Evolutionary conservation across 1,284 basidiomycete species (phyloP).

Genomic region (Cryptococcus jaspeensis): DNA sequence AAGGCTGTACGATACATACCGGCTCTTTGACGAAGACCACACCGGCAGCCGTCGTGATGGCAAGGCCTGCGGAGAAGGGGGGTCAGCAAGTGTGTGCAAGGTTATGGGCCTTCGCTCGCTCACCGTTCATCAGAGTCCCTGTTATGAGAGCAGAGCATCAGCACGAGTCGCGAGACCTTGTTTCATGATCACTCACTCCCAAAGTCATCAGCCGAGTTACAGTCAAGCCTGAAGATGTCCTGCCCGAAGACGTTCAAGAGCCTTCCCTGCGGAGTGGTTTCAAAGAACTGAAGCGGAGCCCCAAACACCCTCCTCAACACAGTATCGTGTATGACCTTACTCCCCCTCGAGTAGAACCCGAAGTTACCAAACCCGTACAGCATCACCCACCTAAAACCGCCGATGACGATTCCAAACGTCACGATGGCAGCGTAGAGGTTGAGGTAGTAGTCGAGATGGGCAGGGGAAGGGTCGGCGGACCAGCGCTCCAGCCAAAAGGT

Average conservation of each 20-base stretch:
- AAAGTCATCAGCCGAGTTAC: slow-evolving; percentile 57
- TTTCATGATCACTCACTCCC: slow-evolving; percentile 53
- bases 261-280: slow-evolving; percentile 73
- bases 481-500: slow-evolving; percentile 37
- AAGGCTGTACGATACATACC: slow-evolving; percentile 10
- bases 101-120: background rate
- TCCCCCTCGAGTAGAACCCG: slow-evolving; percentile 61
- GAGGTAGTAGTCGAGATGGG: slow-evolving; percentile 38
- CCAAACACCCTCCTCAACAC: slow-evolving; percentile 61
- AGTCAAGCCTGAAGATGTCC: slow-evolving; percentile 62
- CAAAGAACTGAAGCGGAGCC: slow-evolving; percentile 75
- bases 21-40: slow-evolving; percentile 35
- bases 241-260: slow-evolving; percentile 54
- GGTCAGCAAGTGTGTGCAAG: background rate
- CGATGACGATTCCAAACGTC: slow-evolving; percentile 18
- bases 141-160: background rate
- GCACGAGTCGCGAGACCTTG: background rate
- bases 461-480: slow-evolving; percentile 35
- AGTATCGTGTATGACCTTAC: slow-evolving; percentile 63
- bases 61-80: slow-evolving; percentile 5
- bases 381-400: slow-evolving; percentile 46
- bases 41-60: slow-evolving; percentile 12
- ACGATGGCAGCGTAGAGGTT: slow-evolving; percentile 29
- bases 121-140: slow-evolving; percentile 18
- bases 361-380: slow-evolving; percentile 44